phyloP scores from a whole-genome alignment of 2,329 filamentous ascomycete species.

The Madurella fahalii region DNA sequence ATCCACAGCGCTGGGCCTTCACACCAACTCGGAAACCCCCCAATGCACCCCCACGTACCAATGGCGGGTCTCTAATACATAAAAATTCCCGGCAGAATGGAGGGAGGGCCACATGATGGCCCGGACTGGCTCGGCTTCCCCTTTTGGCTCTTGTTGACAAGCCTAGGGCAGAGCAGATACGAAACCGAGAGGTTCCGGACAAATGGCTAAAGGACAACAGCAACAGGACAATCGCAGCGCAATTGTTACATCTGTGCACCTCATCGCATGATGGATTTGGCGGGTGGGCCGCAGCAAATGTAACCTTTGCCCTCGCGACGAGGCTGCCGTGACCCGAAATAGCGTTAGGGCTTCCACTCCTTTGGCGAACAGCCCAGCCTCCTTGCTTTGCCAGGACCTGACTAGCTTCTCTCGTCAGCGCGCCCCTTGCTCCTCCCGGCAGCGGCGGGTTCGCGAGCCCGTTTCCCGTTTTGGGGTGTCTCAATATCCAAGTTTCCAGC shows the following conservation, averaged over 20 bases:
- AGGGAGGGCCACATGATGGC: background rate
- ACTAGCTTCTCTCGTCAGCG: too few species aligned
- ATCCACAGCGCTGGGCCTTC: too few species aligned
- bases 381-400: constrained; percentile 10
- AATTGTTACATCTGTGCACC: constrained; percentile 1
- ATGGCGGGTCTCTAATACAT: constrained; percentile 2
- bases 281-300: constrained; percentile 10
- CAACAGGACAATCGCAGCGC: background rate
- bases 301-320: background rate
- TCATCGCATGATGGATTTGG: background rate
- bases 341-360: too few species aligned
- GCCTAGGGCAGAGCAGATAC: background rate
- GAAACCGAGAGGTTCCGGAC: background rate
- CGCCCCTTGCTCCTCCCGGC: too few species aligned
- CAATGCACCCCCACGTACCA: constrained; percentile 5
- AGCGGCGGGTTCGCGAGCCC: too few species aligned
- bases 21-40: background rate
- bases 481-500: too few species aligned
- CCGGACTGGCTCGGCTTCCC: background rate
- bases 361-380: too few species aligned
- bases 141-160: constrained; percentile 1
- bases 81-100: background rate
- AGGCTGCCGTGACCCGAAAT: background rate
- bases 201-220: too few species aligned
- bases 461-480: too few species aligned